A percentile compares a stretch with the other conserved stretches of the same genome.
Evolutionary conservation across 2,329 filamentous ascomycete genomes (phyloP).

Genomic region (Xylaria sp.): DNA sequence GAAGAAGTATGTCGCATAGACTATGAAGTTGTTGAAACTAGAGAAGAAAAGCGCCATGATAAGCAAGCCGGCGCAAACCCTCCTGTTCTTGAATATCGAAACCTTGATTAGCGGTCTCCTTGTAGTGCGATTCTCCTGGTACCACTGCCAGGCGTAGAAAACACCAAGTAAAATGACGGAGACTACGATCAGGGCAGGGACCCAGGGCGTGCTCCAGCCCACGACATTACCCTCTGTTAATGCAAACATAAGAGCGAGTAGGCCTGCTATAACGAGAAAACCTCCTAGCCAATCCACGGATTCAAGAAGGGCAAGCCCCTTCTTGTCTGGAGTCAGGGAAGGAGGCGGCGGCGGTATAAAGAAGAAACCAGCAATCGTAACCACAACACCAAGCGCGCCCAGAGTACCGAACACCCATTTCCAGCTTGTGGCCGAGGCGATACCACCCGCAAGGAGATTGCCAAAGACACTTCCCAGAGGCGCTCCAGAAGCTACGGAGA

Average conservation of each 20-base stretch:
- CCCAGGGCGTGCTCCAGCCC: constrained; percentile 73
- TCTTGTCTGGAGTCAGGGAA: constrained; percentile 42
- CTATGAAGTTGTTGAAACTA: constrained; percentile 74
- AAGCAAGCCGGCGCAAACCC: constrained; percentile 71
- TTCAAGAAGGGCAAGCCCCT: constrained; percentile 52
- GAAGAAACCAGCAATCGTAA: constrained; percentile 67
- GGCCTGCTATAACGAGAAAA: constrained; percentile 68
- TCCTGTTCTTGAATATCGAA: constrained; percentile 68
- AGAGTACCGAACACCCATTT: constrained; percentile 75
- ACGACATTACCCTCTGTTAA: constrained; percentile 76
- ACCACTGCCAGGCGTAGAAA: constrained; percentile 71
- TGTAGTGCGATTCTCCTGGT: constrained; percentile 64
- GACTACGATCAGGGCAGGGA: constrained; percentile 68
- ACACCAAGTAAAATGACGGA: constrained; percentile 65
- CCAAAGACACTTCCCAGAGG: constrained; percentile 73
- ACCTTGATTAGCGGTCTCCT: constrained; percentile 73
- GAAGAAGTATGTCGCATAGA: constrained; percentile 77
- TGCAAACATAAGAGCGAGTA: constrained; percentile 72
- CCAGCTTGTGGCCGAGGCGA: constrained; percentile 72
- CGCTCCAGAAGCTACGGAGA: constrained; percentile 65
- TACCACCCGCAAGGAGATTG: constrained; percentile 71
- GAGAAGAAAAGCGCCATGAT: constrained; percentile 76
- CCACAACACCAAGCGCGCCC: constrained; percentile 67
- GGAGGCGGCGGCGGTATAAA: constrained; percentile 67
- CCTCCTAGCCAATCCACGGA: constrained; percentile 76